phyloP scores from a whole-genome alignment of 2,329 filamentous ascomycete species.

The Corynespora cassiicola region DNA sequence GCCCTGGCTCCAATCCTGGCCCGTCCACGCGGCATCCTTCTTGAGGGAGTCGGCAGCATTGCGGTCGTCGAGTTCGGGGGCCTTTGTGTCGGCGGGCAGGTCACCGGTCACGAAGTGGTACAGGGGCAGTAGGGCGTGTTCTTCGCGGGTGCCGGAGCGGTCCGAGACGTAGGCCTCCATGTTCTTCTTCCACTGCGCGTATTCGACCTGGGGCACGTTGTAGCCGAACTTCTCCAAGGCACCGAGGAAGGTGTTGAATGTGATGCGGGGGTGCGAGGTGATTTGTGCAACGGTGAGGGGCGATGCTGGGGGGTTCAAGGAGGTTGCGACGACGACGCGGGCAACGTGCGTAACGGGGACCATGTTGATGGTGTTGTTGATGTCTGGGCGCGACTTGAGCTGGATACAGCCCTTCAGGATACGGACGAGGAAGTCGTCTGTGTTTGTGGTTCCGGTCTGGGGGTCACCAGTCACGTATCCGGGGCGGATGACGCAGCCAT shows the following conservation, averaged over 20 bases:
- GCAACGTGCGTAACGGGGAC: constrained; percentile 87
- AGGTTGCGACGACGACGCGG: constrained; percentile 76
- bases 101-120: constrained; percentile 76
- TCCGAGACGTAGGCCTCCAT: constrained; percentile 72
- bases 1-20: constrained; percentile 62
- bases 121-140: constrained; percentile 73
- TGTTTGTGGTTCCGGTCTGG: constrained; percentile 72
- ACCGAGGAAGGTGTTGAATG: constrained; percentile 78
- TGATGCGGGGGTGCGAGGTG: constrained; percentile 78
- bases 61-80: constrained; percentile 75
- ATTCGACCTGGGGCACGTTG: constrained; percentile 68
- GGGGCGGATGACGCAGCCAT: constrained; percentile 77
- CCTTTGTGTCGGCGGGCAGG: constrained; percentile 72
- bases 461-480: constrained; percentile 85
- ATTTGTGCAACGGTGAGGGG: constrained; percentile 74
- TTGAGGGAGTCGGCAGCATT: constrained; percentile 72
- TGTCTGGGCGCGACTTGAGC: constrained; percentile 73
- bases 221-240: constrained; percentile 77
- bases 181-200: constrained; percentile 71
- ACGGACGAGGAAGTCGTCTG: constrained; percentile 89
- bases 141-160: constrained; percentile 63
- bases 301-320: constrained; percentile 66
- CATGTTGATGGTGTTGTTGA: constrained; percentile 86
- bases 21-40: constrained; percentile 66
- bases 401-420: constrained; percentile 89